Base-by-base conservation (phyloP, 2,329 filamentous ascomycete species). In the Colletotrichum sp. region DNA sequence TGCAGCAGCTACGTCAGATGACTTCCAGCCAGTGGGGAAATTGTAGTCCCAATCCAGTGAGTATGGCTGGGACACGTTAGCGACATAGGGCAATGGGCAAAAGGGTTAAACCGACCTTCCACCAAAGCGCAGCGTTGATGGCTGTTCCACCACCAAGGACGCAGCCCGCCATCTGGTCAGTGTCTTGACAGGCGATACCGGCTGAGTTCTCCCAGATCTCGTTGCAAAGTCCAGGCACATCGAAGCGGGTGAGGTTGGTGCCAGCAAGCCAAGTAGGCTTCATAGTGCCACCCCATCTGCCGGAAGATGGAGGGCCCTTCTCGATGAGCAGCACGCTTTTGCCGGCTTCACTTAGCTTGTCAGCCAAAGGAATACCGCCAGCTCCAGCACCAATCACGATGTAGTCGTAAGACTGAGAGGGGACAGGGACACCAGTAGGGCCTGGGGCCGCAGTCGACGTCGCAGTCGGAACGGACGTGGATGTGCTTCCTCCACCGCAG, bases 151-250 rank as follows among this genome's bases (percentile, higher is more conserved):
- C 93, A 65, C 93, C 93, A 4, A 95, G 88, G 59, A 95, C 88
- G 77, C 93, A 95, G 16, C 93, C 93, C 15, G 92, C 92, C 92
- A 94, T 94, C 80, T 93, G 91, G 77, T 93, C 92, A n/a, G 91
- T 92, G 81, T 95, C 93, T 3, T 88, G 89, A 83, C 93, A 95
- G 44, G 91, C 90, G 79, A 94, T 91, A 32, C 92, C 92, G 6
- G 87, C 86, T 12, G 90, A 92, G 80, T 93, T 89, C 6, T 87
- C 85, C 90, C 92, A 94, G 78, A 95, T 93, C 83, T 94, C 87
- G 82, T 94, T 95, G 83, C 92, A 94, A 75, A 95, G 89, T 71
- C 93, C 92, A 0, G 93, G 93, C 7, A 95, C 90, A 80, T 95
- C 93, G 79, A 95, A 94, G 65, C 93, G 92, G 8, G 93, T 94